phyloP scores from a whole-genome alignment of 2,329 filamentous ascomycete species.

The Talaromyces verruculosus region DNA sequence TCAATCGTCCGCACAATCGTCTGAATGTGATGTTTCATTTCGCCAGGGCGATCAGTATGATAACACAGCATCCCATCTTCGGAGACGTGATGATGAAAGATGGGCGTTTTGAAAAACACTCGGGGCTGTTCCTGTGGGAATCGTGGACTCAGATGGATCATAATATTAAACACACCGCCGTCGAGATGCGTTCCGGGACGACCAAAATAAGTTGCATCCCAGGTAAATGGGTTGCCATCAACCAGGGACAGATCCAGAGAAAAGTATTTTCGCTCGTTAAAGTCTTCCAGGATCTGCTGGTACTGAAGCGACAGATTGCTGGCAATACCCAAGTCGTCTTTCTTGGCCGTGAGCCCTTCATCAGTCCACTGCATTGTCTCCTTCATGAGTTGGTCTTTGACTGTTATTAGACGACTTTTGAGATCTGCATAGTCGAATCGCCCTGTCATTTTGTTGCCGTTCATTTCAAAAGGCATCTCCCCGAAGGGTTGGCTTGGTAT shows the following conservation, averaged over 20 bases:
- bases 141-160: slow-evolving; percentile 73
- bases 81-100: slow-evolving; percentile 88
- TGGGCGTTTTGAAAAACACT: slow-evolving; percentile 72
- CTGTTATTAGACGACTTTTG: slow-evolving; percentile 63
- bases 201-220: slow-evolving; percentile 86
- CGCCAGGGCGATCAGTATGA: slow-evolving; percentile 67
- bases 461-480: slow-evolving; percentile 85
- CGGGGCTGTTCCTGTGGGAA: slow-evolving; percentile 90
- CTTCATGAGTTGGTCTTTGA: slow-evolving; percentile 68
- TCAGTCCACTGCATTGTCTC: slow-evolving; percentile 71
- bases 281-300: slow-evolving; percentile 74
- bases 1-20: slow-evolving; percentile 80
- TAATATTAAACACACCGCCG: slow-evolving; percentile 82
- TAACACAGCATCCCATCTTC: slow-evolving; percentile 82
- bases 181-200: slow-evolving; percentile 91
- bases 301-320: slow-evolving; percentile 81
- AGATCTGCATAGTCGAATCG: slow-evolving; percentile 78
- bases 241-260: slow-evolving; percentile 75
- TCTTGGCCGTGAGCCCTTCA: slow-evolving; percentile 64
- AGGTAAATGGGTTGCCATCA: slow-evolving; percentile 83
- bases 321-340: slow-evolving; percentile 71
- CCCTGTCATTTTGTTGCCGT: slow-evolving; percentile 79
- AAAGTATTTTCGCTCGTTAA: slow-evolving; percentile 67
- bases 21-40: slow-evolving; percentile 79
- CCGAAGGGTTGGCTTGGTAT: slow-evolving; percentile 65